phyloP scores from a whole-genome alignment of 176 grass and related monocot genomes.

The Phragmites australis region DNA sequence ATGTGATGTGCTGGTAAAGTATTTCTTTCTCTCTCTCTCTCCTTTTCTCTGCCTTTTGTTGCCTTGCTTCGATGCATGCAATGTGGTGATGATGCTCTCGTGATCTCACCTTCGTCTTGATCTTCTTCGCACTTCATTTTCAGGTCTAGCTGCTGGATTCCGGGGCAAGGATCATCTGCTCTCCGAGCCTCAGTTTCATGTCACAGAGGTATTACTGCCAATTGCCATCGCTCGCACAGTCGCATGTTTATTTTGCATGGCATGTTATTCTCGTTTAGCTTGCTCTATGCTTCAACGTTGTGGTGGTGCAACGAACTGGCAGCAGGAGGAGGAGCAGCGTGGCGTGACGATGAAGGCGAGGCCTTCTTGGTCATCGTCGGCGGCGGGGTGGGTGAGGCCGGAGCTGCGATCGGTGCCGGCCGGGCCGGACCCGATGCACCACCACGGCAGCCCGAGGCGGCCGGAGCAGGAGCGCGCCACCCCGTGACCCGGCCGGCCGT shows the following conservation, averaged over 20 bases:
- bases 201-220: too few relatives aligned
- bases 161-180: neutral
- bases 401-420: conserved; percentile 39
- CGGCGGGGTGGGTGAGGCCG: neutral
- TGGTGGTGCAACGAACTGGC: neutral
- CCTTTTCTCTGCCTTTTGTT: too few relatives aligned
- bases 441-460: conserved; percentile 40
- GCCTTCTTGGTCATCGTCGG: neutral
- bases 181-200: neutral
- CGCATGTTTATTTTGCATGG: too few relatives aligned
- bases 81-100: neutral
- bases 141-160: neutral
- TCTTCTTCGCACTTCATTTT: neutral
- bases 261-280: too few relatives aligned
- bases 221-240: too few relatives aligned
- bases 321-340: neutral
- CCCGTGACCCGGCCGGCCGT: neutral
- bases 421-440: conserved; percentile 51
- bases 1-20: too few relatives aligned
- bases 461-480: conserved; percentile 2
- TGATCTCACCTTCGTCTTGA: neutral
- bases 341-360: neutral
- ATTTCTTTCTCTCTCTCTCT: too few relatives aligned
- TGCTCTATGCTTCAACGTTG: too few relatives aligned
- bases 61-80: neutral